Conservation (phyloP, 441 rosid species). For the Erodium chrysanthum region DNA sequence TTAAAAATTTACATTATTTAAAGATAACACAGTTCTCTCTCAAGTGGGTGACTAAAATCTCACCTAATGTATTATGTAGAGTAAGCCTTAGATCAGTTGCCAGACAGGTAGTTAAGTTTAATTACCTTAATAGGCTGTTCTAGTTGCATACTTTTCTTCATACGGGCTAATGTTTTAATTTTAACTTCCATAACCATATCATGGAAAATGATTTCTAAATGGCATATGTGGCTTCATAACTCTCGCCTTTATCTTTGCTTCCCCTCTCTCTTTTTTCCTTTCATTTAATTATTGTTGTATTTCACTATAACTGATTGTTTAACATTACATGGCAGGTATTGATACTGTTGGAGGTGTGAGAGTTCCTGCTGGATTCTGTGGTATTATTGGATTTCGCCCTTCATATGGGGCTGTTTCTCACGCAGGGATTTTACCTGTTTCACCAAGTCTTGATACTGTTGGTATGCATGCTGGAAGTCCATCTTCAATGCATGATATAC, state of each 20-base stretch:
- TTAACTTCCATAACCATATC: neutral
- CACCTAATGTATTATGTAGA: neutral
- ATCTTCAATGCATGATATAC: neutral
- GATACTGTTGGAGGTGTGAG: slow-evolving; percentile 90
- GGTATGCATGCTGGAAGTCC: slow-evolving; percentile 41
- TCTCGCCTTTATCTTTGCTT: neutral
- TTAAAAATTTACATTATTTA: neutral
- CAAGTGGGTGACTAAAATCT: neutral
- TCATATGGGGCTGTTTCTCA: slow-evolving; percentile 66
- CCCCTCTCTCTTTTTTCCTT: slow-evolving; percentile 1
- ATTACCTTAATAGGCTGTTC: neutral
- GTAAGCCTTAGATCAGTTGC: neutral
- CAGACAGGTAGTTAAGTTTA: neutral
- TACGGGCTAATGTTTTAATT: neutral
- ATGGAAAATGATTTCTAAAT: neutral
- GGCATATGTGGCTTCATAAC: neutral
- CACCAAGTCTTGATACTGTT: slow-evolving; percentile 72
- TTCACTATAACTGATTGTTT: slow-evolving; percentile 5
- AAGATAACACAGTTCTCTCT: neutral
- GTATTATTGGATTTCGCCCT: slow-evolving; percentile 69
- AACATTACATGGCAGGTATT: slow-evolving; percentile 45
- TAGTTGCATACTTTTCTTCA: too few relatives aligned
- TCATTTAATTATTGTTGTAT: slow-evolving; percentile 1
- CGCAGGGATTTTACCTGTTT: slow-evolving; percentile 51
- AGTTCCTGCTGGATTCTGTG: slow-evolving; percentile 81